These are phyloP conservation scores for Davidsoniella neocaledoniae DNA, from an alignment of 2,329 filamentous ascomycete species.

Conservation along the genomic window DNA sequence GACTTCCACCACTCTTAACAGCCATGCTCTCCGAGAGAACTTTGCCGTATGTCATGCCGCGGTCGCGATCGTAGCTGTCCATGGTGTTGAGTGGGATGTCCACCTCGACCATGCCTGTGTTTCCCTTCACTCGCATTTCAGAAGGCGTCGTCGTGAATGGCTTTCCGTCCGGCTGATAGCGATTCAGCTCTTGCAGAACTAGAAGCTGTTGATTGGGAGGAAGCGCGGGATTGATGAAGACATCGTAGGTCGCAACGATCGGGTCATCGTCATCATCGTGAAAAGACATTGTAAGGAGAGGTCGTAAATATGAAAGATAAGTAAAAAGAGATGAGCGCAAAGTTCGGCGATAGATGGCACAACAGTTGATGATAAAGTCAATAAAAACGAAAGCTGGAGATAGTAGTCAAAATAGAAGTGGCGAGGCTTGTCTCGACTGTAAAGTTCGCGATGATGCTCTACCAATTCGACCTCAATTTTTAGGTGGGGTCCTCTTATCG, in stretches of 20 bases:
- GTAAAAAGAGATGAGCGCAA: too few species aligned
- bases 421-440: not conserved
- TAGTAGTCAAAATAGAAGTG: not conserved
- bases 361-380: not conserved
- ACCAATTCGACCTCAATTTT: not conserved
- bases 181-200: slow-evolving; percentile 80
- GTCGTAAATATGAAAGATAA: not conserved
- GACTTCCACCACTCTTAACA: slow-evolving; percentile 44
- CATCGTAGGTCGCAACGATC: slow-evolving; percentile 58
- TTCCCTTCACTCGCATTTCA: slow-evolving; percentile 66
- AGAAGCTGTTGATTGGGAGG: slow-evolving; percentile 48
- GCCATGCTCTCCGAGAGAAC: slow-evolving; percentile 46
- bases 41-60: slow-evolving; percentile 70
- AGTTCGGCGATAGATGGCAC: not conserved
- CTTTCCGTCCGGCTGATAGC: slow-evolving; percentile 37
- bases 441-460: not conserved
- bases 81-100: slow-evolving; percentile 69
- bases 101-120: slow-evolving; percentile 72
- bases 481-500: slow-evolving; percentile 8
- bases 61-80: slow-evolving; percentile 63
- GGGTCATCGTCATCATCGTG: slow-evolving; percentile 40
- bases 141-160: slow-evolving; percentile 45
- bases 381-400: not conserved
- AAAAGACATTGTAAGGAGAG: slow-evolving; percentile 7
- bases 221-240: slow-evolving; percentile 66